Conservation (phyloP, 331 rosid genomes). For the Malus hybrid region DNA sequence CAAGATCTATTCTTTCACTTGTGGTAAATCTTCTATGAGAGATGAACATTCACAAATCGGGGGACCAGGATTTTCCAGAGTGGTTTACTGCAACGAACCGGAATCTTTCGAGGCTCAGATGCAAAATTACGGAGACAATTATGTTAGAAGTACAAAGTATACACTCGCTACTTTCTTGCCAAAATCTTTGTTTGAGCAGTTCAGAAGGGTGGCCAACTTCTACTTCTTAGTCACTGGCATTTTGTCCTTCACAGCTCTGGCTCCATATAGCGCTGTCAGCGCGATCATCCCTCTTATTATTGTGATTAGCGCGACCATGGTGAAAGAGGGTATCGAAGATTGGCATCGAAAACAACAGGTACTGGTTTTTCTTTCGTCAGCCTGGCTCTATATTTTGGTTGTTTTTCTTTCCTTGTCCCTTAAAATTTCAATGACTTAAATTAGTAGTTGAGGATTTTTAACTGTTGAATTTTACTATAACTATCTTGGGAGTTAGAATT, state of each 20-base stretch:
- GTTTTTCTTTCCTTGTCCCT: not conserved
- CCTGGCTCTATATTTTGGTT: not conserved
- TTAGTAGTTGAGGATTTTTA: not conserved
- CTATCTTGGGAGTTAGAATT: not conserved
- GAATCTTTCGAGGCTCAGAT: constrained; percentile 44
- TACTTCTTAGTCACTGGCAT: constrained; percentile 66
- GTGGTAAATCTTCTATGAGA: constrained; percentile 51
- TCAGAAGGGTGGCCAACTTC: constrained; percentile 96
- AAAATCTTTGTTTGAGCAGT: constrained; percentile 93
- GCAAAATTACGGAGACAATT: constrained; percentile 51
- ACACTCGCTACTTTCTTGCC: constrained; percentile 77
- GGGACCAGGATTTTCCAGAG: constrained; percentile 73
- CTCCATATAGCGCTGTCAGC: constrained; percentile 82
- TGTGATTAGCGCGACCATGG: constrained; percentile 59
- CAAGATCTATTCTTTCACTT: constrained; percentile 82
- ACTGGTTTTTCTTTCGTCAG: constrained; percentile 4
- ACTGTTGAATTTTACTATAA: not conserved
- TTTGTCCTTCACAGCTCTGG: constrained; percentile 73
- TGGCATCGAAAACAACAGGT: constrained; percentile 83
- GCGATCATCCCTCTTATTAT: constrained; percentile 71
- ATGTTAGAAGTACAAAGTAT: constrained; percentile 79
- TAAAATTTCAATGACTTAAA: not conserved
- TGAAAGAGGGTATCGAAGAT: constrained; percentile 86
- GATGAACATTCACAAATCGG: constrained; percentile 78
- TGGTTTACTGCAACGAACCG: constrained; percentile 69